Percentiles rank a stretch among this genome's conserved stretches.
phyloP scores from a whole-genome alignment of 441 rosid genomes.

The Erodium moschatum region DNA sequence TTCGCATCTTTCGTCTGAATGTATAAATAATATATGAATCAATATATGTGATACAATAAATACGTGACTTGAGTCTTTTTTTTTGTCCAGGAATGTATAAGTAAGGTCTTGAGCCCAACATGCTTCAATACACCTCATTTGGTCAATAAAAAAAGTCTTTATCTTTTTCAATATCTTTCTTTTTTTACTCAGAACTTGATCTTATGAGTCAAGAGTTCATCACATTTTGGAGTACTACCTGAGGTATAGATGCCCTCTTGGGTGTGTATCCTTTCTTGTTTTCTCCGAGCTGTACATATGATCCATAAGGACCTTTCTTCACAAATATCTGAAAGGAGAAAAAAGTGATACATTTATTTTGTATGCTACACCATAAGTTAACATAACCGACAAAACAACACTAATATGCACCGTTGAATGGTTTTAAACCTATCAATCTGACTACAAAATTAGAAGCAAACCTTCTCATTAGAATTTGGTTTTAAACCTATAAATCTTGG shows the following conservation, averaged over 20 bases:
- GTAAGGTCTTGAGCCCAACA: too few species aligned
- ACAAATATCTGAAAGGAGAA: slow-evolving; percentile 7
- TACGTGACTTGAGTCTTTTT: background rate
- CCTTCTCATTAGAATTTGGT: slow-evolving; percentile 86
- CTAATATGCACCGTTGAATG: background rate
- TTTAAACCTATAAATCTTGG: slow-evolving; percentile 77
- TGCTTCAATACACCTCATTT: too few species aligned
- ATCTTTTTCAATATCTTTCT: background rate
- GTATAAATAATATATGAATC: background rate
- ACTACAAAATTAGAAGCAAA: slow-evolving; percentile 27
- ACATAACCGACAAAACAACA: background rate
- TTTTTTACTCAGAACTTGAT: background rate
- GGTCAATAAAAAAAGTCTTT: background rate
- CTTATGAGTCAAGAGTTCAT: background rate
- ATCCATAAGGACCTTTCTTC: slow-evolving; percentile 7
- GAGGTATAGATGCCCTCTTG: slow-evolving; percentile 8
- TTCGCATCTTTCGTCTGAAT: background rate
- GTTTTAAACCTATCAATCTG: too few species aligned
- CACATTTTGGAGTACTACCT: slow-evolving; percentile 4
- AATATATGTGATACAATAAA: background rate
- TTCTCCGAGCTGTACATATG: slow-evolving; percentile 9
- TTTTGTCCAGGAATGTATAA: too few species aligned
- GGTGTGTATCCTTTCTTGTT: slow-evolving; percentile 9
- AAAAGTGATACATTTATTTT: background rate
- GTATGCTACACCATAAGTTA: background rate